These are phyloP conservation scores for Scortechinia acanthostroma DNA, from an alignment of 2,329 filamentous ascomycete genomes.

Conservation along the genomic window DNA sequence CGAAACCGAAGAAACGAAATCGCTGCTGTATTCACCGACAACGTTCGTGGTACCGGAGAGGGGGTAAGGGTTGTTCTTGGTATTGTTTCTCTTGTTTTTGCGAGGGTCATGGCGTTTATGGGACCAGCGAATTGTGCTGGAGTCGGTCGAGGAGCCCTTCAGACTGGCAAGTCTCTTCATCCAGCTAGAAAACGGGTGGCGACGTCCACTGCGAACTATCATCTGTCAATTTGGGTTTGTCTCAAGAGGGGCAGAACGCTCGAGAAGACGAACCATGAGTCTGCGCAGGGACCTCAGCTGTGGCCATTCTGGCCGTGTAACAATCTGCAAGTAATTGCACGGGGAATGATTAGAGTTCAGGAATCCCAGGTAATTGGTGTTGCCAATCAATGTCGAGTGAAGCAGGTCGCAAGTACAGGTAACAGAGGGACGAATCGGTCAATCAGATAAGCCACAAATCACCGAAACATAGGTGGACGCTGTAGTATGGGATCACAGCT, in stretches of 20 bases:
- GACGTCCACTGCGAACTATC: slow-evolving; percentile 48
- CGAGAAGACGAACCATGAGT: slow-evolving; percentile 23
- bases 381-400: no score
- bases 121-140: slow-evolving; percentile 28
- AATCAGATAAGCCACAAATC: no score
- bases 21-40: slow-evolving; percentile 6
- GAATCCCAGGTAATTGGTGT: neutral
- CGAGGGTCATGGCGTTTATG: slow-evolving; percentile 10
- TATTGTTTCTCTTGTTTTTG: slow-evolving; percentile 32
- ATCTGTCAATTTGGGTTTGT: slow-evolving; percentile 4
- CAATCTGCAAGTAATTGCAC: neutral
- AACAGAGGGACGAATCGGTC: no score
- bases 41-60: slow-evolving; percentile 38
- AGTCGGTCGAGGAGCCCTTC: slow-evolving; percentile 43
- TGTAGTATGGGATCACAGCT: no score
- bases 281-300: slow-evolving; percentile 16
- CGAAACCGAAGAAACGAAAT: slow-evolving; percentile 25
- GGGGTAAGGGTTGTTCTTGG: slow-evolving; percentile 54
- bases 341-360: no score
- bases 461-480: no score
- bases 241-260: slow-evolving; percentile 5
- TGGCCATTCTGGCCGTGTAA: slow-evolving; percentile 11
- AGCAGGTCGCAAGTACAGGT: no score
- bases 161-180: slow-evolving; percentile 61
- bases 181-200: slow-evolving; percentile 57